Conservation (phyloP, 768 basidiomycete species). For the Floccularia luteovirens region DNA sequence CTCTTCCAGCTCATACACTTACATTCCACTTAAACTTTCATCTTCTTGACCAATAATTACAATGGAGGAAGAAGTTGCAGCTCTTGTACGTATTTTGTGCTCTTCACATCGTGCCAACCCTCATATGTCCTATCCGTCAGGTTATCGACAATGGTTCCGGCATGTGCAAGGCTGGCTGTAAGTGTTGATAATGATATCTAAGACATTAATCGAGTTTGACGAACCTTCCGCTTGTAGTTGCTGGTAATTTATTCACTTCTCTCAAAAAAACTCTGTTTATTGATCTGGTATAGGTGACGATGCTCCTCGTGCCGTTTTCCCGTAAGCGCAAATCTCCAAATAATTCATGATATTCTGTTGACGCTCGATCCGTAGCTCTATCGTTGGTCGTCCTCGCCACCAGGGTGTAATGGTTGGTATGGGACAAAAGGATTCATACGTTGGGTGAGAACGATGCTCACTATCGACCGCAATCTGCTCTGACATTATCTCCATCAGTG, state of each 20-base stretch:
- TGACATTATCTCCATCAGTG: conserved; percentile 13
- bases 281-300: conserved; percentile 75
- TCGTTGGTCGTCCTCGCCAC: conserved; percentile 92
- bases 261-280: conserved; percentile 3
- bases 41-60: conserved; percentile 25
- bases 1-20: too few relatives aligned
- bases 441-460: conserved; percentile 54
- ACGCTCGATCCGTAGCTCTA: conserved; percentile 45
- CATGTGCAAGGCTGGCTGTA: conserved; percentile 99
- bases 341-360: conserved; percentile 2
- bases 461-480: conserved; percentile 3
- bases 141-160: conserved; percentile 94
- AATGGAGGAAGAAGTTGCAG: conserved; percentile 44
- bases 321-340: conserved; percentile 47
- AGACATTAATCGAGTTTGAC: conserved; percentile 9
- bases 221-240: conserved; percentile 34
- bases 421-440: conserved; percentile 95
- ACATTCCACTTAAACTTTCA: too few relatives aligned
- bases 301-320: conserved; percentile 89
- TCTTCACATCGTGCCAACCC: not conserved
- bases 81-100: conserved; percentile 43
- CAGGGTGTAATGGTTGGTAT: conserved; percentile 96
- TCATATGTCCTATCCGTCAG: conserved; percentile 22
- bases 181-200: conserved; percentile 24
- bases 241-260: conserved; percentile 35